These are phyloP conservation scores for Erodium chrysanthum DNA, from an alignment of 441 rosid genomes.

Conservation along the genomic window DNA sequence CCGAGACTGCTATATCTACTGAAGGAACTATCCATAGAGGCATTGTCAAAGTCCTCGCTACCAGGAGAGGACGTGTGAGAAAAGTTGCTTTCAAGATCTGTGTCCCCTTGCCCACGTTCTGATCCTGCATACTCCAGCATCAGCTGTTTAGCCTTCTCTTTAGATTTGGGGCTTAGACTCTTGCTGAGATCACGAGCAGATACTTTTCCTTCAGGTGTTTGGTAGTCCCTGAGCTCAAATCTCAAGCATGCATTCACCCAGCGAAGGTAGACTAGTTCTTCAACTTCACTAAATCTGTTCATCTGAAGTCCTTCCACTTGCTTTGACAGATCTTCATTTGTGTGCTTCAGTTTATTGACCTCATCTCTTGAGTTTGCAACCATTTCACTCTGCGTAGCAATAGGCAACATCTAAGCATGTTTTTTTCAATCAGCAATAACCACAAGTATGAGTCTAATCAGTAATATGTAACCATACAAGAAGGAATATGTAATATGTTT, in stretches of 20 bases:
- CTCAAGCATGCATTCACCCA: conserved; percentile 35
- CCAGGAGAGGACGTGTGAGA: conserved; percentile 18
- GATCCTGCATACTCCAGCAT: neutral
- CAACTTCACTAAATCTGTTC: conserved; percentile 29
- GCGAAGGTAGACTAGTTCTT: conserved; percentile 37
- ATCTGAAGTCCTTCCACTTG: conserved; percentile 29
- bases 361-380: conserved; percentile 16
- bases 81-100: conserved; percentile 10
- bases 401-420: neutral
- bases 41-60: conserved; percentile 14
- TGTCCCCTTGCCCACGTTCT: conserved; percentile 6
- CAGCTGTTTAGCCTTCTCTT: conserved; percentile 9
- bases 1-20: conserved; percentile 21
- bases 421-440: too few species aligned
- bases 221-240: conserved; percentile 21
- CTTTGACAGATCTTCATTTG: conserved; percentile 20
- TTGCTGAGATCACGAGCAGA: neutral
- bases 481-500: neutral
- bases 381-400: conserved; percentile 18
- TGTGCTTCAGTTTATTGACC: conserved; percentile 6
- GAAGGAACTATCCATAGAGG: conserved; percentile 19
- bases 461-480: neutral
- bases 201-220: neutral
- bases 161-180: conserved; percentile 10
- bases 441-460: neutral